These are phyloP conservation scores for Hirschfeldia incana DNA, from an alignment of 345 rosid genomes.

Conservation along the genomic window DNA sequence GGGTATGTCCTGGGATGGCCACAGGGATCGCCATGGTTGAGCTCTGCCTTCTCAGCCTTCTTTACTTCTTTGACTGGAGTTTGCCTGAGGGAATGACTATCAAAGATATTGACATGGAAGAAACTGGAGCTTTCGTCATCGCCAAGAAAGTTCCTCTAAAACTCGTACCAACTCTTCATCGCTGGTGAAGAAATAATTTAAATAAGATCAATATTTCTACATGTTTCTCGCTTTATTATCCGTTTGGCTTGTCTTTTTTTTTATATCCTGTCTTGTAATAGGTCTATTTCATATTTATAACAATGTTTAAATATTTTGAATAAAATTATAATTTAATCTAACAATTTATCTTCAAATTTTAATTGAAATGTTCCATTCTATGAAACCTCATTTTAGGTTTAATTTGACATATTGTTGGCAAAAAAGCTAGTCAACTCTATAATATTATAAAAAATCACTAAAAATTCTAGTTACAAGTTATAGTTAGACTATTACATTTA, in stretches of 20 bases:
- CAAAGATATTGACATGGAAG: slow-evolving; percentile 24
- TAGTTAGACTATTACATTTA: no score
- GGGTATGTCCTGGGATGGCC: slow-evolving; percentile 34
- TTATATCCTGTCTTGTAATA: not conserved
- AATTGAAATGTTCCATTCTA: not conserved
- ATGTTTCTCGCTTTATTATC: not conserved
- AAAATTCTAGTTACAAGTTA: no score
- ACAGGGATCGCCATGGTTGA: slow-evolving; percentile 19
- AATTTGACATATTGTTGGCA: no score
- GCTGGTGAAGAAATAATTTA: not conserved
- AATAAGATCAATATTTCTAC: not conserved
- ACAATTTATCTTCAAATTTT: not conserved
- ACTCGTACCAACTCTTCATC: slow-evolving; percentile 12
- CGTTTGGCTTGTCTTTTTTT: not conserved
- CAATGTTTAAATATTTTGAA: not conserved
- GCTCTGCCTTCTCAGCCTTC: slow-evolving; percentile 31
- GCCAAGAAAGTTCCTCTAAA: slow-evolving; percentile 20
- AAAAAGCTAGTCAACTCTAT: no score
- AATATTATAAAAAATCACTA: no score
- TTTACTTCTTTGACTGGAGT: slow-evolving; percentile 32
- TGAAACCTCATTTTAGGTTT: no score
- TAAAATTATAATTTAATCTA: not conserved
- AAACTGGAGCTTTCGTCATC: slow-evolving; percentile 4
- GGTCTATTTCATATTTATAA: not conserved
- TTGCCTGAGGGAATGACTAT: slow-evolving; percentile 13